Base-by-base conservation (phyloP, 305 asterid species). In the Fraxinus platypoda region DNA sequence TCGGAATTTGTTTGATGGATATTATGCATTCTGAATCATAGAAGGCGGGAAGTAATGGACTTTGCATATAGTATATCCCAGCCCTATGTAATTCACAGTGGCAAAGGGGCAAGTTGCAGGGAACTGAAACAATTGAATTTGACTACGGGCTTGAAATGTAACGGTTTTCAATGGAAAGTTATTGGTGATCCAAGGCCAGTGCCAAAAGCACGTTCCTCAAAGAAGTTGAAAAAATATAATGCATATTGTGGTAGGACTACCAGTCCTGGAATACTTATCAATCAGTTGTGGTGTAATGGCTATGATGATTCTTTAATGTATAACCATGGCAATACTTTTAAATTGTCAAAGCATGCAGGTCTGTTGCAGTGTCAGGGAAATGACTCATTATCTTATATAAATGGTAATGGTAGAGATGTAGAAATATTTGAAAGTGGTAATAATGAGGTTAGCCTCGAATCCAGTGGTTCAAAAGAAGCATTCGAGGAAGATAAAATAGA, bases 321-420 rank as follows among this genome's bases (percentile, higher is more conserved):
- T 66, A 73, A 77, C 57, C 73, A 82, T 78, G 84, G 90, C 41
- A 81, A 73, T 81, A 74, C 57, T 77, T 77, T 77, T 78, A 89
- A 84, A 81, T 78, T 79, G 59, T 84, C 90, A 68, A 89, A 85
- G 88, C 83, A 74, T 57, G 82, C 82, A 41, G 83, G 84, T 62
- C 81, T 78, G 81, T 74, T 88, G 75, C 89, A 75, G 78, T 93
- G 98, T 89, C 97, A 93, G 88, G 96, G 93, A 73, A 97, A 92
- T 90, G 98, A 93, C 80, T 92, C 98, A 34, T 84, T 95, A 73
- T 94, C 98, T 33, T 95, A 86, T 87, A 72, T 92, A 79, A 89
- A 88, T 85, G 94, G 91, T 84, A 91, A 84, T 80, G 87, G 89
- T 80, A 89, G 89, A 80, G 96, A 93, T 80, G 86, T 87, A 25